Evolutionary conservation across 2,329 filamentous ascomycete genomes (phyloP).

Genomic region (Arthrobotrys sphaeroides): DNA sequence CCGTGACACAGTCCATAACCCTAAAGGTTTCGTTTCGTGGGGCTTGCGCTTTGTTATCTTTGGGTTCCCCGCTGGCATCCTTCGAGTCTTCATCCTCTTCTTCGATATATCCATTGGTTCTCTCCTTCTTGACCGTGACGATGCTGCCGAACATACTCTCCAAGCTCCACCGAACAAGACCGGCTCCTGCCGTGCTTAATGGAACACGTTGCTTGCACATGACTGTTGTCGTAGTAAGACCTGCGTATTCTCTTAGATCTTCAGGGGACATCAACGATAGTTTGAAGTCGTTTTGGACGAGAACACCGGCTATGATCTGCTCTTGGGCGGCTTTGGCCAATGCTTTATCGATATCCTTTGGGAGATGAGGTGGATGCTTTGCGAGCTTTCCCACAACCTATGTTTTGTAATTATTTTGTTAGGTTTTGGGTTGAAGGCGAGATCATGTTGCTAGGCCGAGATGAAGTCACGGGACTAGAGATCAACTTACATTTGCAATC

Average conservation of each 20-base stretch:
- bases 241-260: slow-evolving; percentile 93
- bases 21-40: slow-evolving; percentile 65
- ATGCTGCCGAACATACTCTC: slow-evolving; percentile 93
- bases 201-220: slow-evolving; percentile 90
- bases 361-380: slow-evolving; percentile 72
- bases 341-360: slow-evolving; percentile 57
- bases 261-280: slow-evolving; percentile 96
- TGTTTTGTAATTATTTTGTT: background rate
- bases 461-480: no score
- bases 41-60: slow-evolving; percentile 60
- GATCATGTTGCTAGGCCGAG: background rate
- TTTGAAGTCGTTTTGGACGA: slow-evolving; percentile 98
- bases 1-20: slow-evolving; percentile 89
- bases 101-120: slow-evolving; percentile 60
- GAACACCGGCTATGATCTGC: slow-evolving; percentile 81
- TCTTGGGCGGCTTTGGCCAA: slow-evolving; percentile 63
- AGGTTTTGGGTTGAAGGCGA: background rate
- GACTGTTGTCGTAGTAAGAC: slow-evolving; percentile 94
- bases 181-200: slow-evolving; percentile 85
- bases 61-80: slow-evolving; percentile 57
- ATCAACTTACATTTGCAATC: slow-evolving; percentile 75
- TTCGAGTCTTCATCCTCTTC: slow-evolving; percentile 62
- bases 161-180: slow-evolving; percentile 91
- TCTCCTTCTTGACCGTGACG: slow-evolving; percentile 63
- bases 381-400: slow-evolving; percentile 89